A percentile compares a stretch with the other conserved stretches of the same genome.
Evolutionary conservation across 1,284 basidiomycete species (phyloP).

Genomic region (Porodaedalea pini): DNA sequence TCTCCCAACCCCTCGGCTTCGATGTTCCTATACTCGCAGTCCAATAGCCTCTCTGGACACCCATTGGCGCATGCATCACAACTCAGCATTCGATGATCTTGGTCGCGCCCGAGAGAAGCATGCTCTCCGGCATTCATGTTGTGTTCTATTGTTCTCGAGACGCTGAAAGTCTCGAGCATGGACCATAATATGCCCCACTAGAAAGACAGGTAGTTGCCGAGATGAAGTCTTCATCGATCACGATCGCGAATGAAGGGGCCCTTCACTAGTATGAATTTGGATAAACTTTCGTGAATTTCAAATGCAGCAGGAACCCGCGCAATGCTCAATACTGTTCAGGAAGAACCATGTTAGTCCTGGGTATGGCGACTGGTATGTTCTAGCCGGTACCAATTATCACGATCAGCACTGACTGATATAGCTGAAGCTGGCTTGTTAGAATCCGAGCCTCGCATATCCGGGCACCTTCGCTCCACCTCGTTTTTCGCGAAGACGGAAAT

Average conservation of each 20-base stretch:
- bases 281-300: not conserved
- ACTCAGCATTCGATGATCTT: not conserved
- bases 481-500: not conserved
- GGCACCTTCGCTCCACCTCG: no score
- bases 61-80: not conserved
- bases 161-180: not conserved
- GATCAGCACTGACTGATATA: no score
- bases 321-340: not conserved
- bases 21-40: not conserved
- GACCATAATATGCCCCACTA: not conserved
- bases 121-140: not conserved
- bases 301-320: not conserved
- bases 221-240: not conserved
- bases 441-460: no score
- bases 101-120: not conserved
- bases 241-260: not conserved
- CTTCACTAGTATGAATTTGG: no score
- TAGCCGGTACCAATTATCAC: no score
- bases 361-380: no score
- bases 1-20: not conserved
- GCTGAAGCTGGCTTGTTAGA: no score
- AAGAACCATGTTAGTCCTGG: not conserved
- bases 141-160: conserved; percentile 3
- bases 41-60: no score
- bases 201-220: not conserved